Conservation (phyloP, 805 yeast species). For the Ogataea pilisensis region DNA sequence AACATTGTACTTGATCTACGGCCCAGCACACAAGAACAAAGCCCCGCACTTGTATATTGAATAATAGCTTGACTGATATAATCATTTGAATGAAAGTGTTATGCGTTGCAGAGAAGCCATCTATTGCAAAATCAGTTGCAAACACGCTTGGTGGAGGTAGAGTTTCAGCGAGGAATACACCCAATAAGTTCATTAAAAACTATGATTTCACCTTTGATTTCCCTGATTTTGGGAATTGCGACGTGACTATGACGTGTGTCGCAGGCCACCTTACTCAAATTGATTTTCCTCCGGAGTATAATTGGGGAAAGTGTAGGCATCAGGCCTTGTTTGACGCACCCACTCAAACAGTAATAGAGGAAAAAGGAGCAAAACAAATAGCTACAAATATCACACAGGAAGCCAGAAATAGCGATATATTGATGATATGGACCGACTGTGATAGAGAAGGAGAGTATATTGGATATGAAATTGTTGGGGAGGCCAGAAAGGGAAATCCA, state of each 20-base stretch:
- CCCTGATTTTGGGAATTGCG: constrained; percentile 57
- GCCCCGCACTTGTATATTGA: background rate
- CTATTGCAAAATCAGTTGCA: constrained; percentile 85
- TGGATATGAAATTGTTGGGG: constrained; percentile 74
- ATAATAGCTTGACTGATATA: background rate
- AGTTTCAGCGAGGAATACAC: constrained; percentile 42
- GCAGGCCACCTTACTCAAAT: constrained; percentile 74
- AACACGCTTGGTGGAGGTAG: constrained; percentile 72
- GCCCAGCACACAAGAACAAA: background rate
- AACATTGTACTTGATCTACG: no score
- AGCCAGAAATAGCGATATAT: constrained; percentile 51
- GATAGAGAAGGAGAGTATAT: constrained; percentile 95
- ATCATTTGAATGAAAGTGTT: constrained; percentile 58
- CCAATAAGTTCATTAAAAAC: constrained; percentile 65
- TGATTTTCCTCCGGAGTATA: constrained; percentile 59
- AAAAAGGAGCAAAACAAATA: constrained; percentile 38
- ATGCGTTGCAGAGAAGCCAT: constrained; percentile 96
- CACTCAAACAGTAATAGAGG: constrained; percentile 32
- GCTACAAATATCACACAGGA: constrained; percentile 65
- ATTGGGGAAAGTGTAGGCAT: constrained; percentile 66
- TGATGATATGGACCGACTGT: constrained; percentile 98
- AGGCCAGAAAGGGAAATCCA: constrained; percentile 54
- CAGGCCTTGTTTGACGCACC: constrained; percentile 71
- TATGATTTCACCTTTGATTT: constrained; percentile 71
- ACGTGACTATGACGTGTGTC: constrained; percentile 89